Evolutionary conservation across 768 basidiomycete species (phyloP), one percentile per base, ranked within the genome.

Genomic region (Xerocomus spinulosus): DNA sequence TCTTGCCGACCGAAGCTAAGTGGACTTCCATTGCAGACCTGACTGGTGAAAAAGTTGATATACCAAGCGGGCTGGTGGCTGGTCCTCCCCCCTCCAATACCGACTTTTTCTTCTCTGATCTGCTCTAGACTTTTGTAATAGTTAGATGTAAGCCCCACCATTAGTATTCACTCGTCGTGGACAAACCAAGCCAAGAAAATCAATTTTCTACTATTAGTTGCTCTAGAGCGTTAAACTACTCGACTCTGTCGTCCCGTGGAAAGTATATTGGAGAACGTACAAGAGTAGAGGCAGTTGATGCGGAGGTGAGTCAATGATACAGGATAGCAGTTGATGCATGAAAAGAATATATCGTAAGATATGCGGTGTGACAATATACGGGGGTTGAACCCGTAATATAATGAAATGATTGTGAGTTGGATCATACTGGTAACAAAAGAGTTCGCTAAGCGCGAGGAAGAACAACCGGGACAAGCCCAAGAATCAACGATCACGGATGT

Each of bases 21-120:
- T n/a, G 4, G 20, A n/a, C 17, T 18, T 29, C 28, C 28, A 29
- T 34, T n/a, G 46, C 56, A 88, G 92, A 94, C 70, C 73, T 96
- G 32, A 85, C 87, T 1, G 92, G 92, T 6, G 92, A 93, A 65
- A 83, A 80, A 69, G 86, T 92, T 14, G 88, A 92, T 60, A 90
- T 95, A 59, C 92, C 92, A 4, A 85, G 83, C 51, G 83, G 84
- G 24, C 70, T 92, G 44, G 70, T 77, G 39, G 75, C 86, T n/a
- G 88, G 90, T 12, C 80, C 83, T 30, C 87, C 90, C 43, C 91
- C 91, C 12, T 69, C 73, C 14, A 88, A 86, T 58, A 81, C 77
- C 41, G 87, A 92, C 63, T 92, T 90, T 68, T 92, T 87, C 73
- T 92, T 90, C 64, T 86, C 89, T 5, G 88, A 92, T 46, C 51